Evolutionary conservation across 495 filamentous ascomycete species (phyloP).

Genomic region (Podospora tetraspora): DNA sequence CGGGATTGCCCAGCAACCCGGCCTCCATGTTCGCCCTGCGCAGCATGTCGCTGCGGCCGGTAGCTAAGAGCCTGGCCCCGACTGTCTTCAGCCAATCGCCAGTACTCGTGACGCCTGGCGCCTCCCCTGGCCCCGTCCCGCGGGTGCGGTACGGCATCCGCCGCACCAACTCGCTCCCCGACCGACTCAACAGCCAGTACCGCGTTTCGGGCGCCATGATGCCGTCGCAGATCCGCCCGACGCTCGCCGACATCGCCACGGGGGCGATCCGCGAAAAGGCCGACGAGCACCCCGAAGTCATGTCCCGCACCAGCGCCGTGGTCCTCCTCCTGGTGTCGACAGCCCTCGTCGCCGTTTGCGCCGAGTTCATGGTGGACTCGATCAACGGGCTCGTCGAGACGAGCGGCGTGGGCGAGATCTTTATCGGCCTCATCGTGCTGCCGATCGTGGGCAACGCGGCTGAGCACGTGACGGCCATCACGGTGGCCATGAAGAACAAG

Average conservation of each 20-base stretch:
- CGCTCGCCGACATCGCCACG: conserved; percentile 24
- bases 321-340: conserved; percentile 71
- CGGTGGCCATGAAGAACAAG: conserved; percentile 88
- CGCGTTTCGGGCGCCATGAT: conserved; percentile 38
- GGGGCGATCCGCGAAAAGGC: conserved; percentile 32
- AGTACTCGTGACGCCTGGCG: conserved; percentile 18
- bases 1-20: conserved; percentile 16
- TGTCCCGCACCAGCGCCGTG: conserved; percentile 71
- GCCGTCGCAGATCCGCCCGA: conserved; percentile 34
- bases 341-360: conserved; percentile 74
- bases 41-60: conserved; percentile 36
- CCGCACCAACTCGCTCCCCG: conserved; percentile 74
- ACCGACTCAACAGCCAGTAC: conserved; percentile 54
- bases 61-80: conserved; percentile 42
- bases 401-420: conserved; percentile 64
- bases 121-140: conserved; percentile 42
- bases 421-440: conserved; percentile 83
- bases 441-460: conserved; percentile 91
- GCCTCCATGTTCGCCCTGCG: conserved; percentile 40
- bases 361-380: conserved; percentile 78
- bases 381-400: conserved; percentile 65
- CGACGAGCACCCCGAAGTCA: conserved; percentile 46
- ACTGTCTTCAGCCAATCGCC: conserved; percentile 39
- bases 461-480: conserved; percentile 86
- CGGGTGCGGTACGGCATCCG: conserved; percentile 58